These are phyloP conservation scores for Arabidopsis lyrata DNA, from an alignment of 441 rosid species.

Conservation along the genomic window DNA sequence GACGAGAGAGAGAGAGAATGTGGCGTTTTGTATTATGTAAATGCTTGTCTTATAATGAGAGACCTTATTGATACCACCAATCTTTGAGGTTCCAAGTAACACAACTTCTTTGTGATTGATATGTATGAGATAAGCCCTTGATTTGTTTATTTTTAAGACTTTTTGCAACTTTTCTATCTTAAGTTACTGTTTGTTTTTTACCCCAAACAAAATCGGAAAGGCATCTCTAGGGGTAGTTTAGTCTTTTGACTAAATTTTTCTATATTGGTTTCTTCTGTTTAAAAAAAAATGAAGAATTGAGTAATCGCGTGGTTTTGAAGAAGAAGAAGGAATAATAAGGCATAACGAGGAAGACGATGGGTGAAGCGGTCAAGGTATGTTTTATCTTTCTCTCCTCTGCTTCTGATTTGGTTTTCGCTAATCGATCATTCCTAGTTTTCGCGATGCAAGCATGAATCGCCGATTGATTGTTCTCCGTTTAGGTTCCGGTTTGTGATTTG, in stretches of 20 bases:
- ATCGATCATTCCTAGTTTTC: background rate
- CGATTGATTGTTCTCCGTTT: background rate
- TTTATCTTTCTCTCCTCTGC: background rate
- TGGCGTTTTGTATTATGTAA: slow-evolving; percentile 26
- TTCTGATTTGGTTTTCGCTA: background rate
- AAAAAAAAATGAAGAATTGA: background rate
- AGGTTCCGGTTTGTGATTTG: background rate
- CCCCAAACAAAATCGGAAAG: background rate
- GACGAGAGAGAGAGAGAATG: background rate
- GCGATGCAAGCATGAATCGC: background rate
- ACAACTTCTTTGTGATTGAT: slow-evolving; percentile 7
- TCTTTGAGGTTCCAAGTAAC: slow-evolving; percentile 12
- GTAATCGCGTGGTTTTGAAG: slow-evolving; percentile 5
- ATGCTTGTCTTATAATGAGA: slow-evolving; percentile 13
- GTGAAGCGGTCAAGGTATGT: slow-evolving; percentile 7
- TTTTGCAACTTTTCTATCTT: background rate
- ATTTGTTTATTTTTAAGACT: background rate
- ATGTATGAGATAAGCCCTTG: background rate
- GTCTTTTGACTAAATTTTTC: background rate
- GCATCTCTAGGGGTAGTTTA: background rate
- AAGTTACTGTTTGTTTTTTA: background rate
- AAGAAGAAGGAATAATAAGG: background rate
- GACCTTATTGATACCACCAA: slow-evolving; percentile 4
- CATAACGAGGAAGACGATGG: background rate
- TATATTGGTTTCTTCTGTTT: background rate